A percentile compares a stretch with the other conserved stretches of the same genome.
Conservation (phyloP, 805 yeast genomes). For the Candida fluviatilis region DNA sequence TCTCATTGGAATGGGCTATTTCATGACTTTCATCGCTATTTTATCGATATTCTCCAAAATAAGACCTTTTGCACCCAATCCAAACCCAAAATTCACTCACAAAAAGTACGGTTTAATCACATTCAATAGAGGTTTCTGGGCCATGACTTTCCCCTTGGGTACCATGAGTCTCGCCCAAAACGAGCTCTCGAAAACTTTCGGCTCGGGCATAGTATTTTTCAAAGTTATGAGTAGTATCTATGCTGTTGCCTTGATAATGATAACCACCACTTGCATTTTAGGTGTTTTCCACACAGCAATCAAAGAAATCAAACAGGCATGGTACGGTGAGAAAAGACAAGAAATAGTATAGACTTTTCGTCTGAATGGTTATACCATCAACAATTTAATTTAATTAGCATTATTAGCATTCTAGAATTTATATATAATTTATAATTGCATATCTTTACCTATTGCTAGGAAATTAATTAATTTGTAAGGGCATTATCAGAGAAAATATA, state of each 20-base stretch:
- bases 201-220: constrained; percentile 34
- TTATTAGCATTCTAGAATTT: no score
- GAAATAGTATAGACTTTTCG: background rate
- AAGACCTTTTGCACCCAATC: constrained; percentile 28
- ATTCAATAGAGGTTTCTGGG: constrained; percentile 43
- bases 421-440: no score
- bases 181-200: constrained; percentile 44
- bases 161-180: constrained; percentile 64
- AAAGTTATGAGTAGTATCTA: constrained; percentile 61
- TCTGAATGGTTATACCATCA: background rate
- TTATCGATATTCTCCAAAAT: constrained; percentile 40
- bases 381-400: no score
- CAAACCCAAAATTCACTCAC: constrained; percentile 19
- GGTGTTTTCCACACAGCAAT: constrained; percentile 21
- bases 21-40: constrained; percentile 37
- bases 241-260: constrained; percentile 46
- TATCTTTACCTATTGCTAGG: no score
- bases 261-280: constrained; percentile 31
- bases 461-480: no score
- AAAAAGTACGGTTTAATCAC: constrained; percentile 13
- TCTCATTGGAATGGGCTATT: constrained; percentile 53
- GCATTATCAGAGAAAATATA: no score
- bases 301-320: constrained; percentile 1
- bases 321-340: background rate
- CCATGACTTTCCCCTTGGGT: constrained; percentile 87